Evolutionary conservation across 1,284 basidiomycete species (phyloP), one percentile per base, ranked within the genome.

Genomic region (Somion occarium): DNA sequence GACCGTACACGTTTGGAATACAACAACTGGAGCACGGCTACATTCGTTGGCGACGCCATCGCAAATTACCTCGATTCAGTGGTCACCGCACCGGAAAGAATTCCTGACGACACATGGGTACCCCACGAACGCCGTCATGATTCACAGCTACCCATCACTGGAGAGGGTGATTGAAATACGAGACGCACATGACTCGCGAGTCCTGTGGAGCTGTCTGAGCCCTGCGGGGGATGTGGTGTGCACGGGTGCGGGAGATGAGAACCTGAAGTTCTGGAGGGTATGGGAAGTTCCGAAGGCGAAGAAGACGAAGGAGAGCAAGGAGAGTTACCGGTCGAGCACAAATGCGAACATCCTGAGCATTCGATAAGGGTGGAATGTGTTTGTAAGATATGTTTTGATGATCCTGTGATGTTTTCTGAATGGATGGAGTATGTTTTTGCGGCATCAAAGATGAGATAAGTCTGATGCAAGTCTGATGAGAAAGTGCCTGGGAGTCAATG

Each of bases 21-120:
- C 83, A 46, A 91, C 88, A 12, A 96, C 93, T 0, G 92, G 92
- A 4, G 91, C 93, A 3, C 83, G 93, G 12, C 73, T 96, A 27
- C 88, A 94, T 59, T 87, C 89, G 0, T 75, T 93, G 39, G 79
- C 83, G 50, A 94, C 93, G 0, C 85, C 89, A 0, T 85, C 91
- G 2, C 97, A 99, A 70, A 87, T 99, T 53, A 98, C 95, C 1
- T 93, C 91, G 1, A 75, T 98, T 42, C 83, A 92, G 57, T 99
- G 91, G 83, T 85, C 91, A 1, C 84, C 87, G 9, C 88, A 96
- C 68, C 80, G 85, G 54, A 95, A 97, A 61, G 97, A 99, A 66
- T 75, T 99, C 50, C 69, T 98, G 13, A 90, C 88, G 19, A 97
- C 95, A 0, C 96, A 99, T 65, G 96, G 97, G 0, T 95, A 91